phyloP scores from a whole-genome alignment of 352 stramenopile species.

The Globisporangium spinosum region DNA sequence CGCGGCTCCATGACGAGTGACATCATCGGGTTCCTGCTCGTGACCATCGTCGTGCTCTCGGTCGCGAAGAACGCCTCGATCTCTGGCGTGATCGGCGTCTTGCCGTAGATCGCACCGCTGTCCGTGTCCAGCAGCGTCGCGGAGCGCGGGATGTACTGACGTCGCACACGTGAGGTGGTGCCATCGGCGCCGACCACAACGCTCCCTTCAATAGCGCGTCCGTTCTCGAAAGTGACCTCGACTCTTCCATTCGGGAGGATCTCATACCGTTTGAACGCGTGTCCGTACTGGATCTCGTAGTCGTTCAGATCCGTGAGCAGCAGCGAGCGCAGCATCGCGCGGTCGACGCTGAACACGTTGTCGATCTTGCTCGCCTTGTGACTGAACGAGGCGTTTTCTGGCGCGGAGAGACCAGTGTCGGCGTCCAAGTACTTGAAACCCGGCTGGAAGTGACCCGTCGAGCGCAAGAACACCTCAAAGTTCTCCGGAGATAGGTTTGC shows the following conservation, averaged over 20 bases:
- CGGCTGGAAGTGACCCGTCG: conserved; percentile 48
- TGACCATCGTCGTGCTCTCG: conserved; percentile 44
- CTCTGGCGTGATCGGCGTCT: conserved; percentile 46
- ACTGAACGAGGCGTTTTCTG: conserved; percentile 10
- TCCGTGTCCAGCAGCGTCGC: conserved; percentile 57
- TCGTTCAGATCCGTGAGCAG: conserved; percentile 50
- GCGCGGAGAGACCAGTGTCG: conserved; percentile 18
- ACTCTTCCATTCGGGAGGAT: conserved; percentile 42
- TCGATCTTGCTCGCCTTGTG: conserved; percentile 12
- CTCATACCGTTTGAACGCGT: conserved; percentile 53
- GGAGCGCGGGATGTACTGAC: conserved; percentile 46
- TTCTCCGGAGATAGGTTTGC: conserved; percentile 34
- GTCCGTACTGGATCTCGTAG: conserved; percentile 47
- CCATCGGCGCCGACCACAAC: conserved; percentile 56
- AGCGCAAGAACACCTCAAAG: conserved; percentile 57
- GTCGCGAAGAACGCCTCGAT: conserved; percentile 46
- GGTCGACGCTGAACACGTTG: conserved; percentile 44
- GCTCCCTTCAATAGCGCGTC: conserved; percentile 35
- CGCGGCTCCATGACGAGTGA: conserved; percentile 57
- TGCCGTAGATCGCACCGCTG: conserved; percentile 64
- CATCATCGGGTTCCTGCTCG: conserved; percentile 41
- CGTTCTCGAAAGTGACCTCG: conserved; percentile 52
- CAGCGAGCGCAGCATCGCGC: conserved; percentile 40
- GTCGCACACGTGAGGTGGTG: conserved; percentile 52
- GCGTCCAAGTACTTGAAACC: conserved; percentile 51